phyloP scores from a whole-genome alignment of 1,284 basidiomycete species.

The Abortiporus biennis region DNA sequence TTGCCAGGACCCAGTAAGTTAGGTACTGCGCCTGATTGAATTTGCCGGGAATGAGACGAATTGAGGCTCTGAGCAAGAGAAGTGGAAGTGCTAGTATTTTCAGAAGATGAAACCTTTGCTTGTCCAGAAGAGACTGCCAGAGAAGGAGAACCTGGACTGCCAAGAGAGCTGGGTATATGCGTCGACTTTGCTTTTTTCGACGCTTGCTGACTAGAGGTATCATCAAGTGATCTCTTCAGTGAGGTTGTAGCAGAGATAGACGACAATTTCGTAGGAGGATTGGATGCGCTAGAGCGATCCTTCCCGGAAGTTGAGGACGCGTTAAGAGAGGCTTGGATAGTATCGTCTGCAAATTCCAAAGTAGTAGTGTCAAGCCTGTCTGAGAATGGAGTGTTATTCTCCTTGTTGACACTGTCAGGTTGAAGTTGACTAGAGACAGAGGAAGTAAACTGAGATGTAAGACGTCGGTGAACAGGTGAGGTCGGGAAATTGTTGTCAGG shows the following conservation, averaged over 20 bases:
- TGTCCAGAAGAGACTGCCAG: neutral
- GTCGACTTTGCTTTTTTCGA: neutral
- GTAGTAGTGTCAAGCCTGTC: neutral
- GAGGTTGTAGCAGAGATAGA: too few species aligned
- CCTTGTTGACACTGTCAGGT: too few species aligned
- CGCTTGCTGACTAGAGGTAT: neutral
- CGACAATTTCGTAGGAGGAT: neutral
- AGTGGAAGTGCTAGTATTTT: neutral
- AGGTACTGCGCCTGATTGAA: neutral
- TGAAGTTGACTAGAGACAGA: too few species aligned
- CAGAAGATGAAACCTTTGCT: neutral
- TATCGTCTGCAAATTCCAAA: neutral
- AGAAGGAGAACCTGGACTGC: neutral
- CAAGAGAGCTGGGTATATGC: slow-evolving; percentile 2
- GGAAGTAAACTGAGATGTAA: too few species aligned
- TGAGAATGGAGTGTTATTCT: neutral
- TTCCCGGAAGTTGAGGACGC: neutral
- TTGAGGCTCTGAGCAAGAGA: neutral
- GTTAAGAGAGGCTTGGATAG: neutral
- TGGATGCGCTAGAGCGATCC: neutral
- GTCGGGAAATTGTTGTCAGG: too few species aligned
- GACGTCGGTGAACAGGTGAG: too few species aligned
- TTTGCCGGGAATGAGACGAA: neutral
- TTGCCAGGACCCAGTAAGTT: neutral
- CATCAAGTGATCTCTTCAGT: neutral